Conservation (phyloP, 352 stramenopile genomes). For the Phytophthora tubulina region DNA sequence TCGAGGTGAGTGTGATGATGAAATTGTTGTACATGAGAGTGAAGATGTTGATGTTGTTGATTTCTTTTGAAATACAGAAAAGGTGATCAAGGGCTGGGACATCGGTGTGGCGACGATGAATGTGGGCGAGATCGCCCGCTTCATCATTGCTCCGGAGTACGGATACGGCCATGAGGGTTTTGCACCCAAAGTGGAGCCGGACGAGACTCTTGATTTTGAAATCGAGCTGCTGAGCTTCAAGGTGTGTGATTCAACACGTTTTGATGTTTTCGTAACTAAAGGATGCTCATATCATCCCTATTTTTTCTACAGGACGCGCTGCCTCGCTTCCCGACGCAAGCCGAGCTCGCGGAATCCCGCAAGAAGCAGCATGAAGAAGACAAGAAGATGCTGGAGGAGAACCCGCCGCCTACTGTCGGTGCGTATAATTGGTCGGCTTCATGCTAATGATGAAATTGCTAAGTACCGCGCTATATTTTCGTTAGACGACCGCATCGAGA, state of each 20-base stretch:
- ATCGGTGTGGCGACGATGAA: slow-evolving; percentile 87
- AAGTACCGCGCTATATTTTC: background rate
- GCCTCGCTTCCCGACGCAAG: slow-evolving; percentile 85
- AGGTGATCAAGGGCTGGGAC: slow-evolving; percentile 90
- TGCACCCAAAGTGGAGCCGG: slow-evolving; percentile 84
- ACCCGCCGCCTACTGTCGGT: slow-evolving; percentile 84
- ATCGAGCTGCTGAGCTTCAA: slow-evolving; percentile 86
- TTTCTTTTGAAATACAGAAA: slow-evolving; percentile 48
- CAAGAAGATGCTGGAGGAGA: slow-evolving; percentile 87
- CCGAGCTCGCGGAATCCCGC: slow-evolving; percentile 82
- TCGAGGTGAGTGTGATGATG: slow-evolving; percentile 50
- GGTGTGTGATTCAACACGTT: slow-evolving; percentile 31
- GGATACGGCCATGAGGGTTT: slow-evolving; percentile 83
- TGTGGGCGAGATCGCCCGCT: slow-evolving; percentile 78
- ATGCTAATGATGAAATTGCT: slow-evolving; percentile 3
- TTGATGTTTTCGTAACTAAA: background rate
- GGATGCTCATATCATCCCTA: too few species aligned
- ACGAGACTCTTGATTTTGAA: slow-evolving; percentile 90
- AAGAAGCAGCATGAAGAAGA: slow-evolving; percentile 87
- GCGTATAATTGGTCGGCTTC: slow-evolving; percentile 3
- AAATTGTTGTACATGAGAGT: slow-evolving; percentile 1
- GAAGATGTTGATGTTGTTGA: slow-evolving; percentile 9
- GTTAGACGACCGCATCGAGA: slow-evolving; percentile 75
- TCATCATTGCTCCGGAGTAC: slow-evolving; percentile 88
- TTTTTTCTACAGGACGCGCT: slow-evolving; percentile 61